These are phyloP conservation scores for Gloeostereum incarnatum DNA, from an alignment of 768 basidiomycete species.

Conservation along the genomic window DNA sequence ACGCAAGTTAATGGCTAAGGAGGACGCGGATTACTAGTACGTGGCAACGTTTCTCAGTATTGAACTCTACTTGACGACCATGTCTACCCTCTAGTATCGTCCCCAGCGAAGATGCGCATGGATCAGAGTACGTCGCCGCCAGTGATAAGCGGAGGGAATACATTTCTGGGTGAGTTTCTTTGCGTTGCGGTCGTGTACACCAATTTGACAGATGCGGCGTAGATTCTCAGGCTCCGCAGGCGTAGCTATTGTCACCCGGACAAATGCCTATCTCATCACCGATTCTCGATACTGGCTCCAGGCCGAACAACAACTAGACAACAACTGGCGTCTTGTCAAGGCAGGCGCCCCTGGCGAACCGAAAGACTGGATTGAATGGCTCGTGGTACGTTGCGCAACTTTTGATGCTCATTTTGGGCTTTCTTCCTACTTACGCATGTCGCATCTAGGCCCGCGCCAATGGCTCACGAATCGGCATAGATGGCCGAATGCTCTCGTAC, in stretches of 20 bases:
- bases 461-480: constrained; percentile 62
- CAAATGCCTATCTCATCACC: constrained; percentile 62
- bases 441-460: constrained; percentile 24
- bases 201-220: constrained; percentile 16
- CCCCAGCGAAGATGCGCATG: constrained; percentile 76
- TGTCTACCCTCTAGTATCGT: constrained; percentile 40
- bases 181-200: not conserved
- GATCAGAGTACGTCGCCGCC: constrained; percentile 71
- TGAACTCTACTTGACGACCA: constrained; percentile 4
- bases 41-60: not conserved
- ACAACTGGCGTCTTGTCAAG: constrained; percentile 62
- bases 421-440: not conserved
- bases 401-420: constrained; percentile 4
- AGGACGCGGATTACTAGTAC: constrained; percentile 68
- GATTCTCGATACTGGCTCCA: constrained; percentile 84
- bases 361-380: constrained; percentile 75
- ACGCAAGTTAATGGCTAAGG: constrained; percentile 57
- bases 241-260: constrained; percentile 57
- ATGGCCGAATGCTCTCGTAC: constrained; percentile 76
- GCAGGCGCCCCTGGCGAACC: constrained; percentile 45
- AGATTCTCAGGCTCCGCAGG: constrained; percentile 65
- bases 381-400: constrained; percentile 53
- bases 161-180: constrained; percentile 56
- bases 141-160: constrained; percentile 74
- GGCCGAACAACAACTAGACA: constrained; percentile 59